These are phyloP conservation scores for Elsinoe perseae DNA, from an alignment of 2,329 filamentous ascomycete genomes.

Conservation along the genomic window DNA sequence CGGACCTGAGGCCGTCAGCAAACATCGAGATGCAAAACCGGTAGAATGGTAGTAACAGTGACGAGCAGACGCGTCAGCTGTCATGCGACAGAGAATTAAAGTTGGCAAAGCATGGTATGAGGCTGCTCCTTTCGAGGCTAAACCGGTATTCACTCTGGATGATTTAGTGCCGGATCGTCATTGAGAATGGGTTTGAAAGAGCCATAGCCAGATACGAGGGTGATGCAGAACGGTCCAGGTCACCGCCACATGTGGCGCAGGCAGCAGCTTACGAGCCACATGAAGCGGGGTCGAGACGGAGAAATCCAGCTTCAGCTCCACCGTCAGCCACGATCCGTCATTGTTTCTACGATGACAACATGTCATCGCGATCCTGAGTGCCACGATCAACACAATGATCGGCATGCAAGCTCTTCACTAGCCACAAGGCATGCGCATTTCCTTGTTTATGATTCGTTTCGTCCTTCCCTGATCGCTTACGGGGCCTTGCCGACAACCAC, in stretches of 20 bases:
- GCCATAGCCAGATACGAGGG: not conserved
- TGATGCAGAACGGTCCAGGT: not conserved
- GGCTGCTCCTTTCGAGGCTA: not conserved
- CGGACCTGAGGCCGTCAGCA: not conserved
- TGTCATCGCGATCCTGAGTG: constrained; percentile 3
- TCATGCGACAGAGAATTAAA: not conserved
- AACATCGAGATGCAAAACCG: constrained; percentile 10
- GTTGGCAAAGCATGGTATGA: constrained; percentile 4
- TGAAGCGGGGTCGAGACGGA: not conserved
- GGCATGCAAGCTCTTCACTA: constrained; percentile 6
- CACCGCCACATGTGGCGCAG: not conserved
- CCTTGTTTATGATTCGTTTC: constrained; percentile 10
- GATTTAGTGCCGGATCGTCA: not conserved
- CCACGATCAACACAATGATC: constrained; percentile 9
- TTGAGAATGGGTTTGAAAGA: not conserved
- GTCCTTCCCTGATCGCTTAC: constrained; percentile 9
- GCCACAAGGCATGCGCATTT: constrained; percentile 8
- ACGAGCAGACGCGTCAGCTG: constrained; percentile 5
- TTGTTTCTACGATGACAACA: not conserved
- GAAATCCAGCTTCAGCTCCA: not conserved
- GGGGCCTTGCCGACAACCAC: not conserved
- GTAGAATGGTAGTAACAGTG: constrained; percentile 4
- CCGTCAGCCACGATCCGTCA: not conserved
- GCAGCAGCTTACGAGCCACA: not conserved
- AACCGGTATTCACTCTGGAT: not conserved